These are phyloP conservation scores for Fraxinus americana DNA, from an alignment of 257 asterid genomes.

Conservation along the genomic window DNA sequence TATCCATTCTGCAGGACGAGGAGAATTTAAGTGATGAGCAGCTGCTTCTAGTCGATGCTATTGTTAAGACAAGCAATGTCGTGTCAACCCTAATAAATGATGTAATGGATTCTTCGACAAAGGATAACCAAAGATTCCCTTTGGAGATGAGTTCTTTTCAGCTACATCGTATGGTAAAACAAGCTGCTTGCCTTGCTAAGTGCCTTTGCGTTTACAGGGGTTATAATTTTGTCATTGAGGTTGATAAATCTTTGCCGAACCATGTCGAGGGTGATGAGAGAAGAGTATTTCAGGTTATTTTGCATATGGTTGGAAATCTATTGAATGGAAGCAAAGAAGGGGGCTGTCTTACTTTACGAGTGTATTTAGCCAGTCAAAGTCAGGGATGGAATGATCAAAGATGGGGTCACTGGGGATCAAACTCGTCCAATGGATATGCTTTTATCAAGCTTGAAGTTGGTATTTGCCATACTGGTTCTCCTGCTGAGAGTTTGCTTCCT, in stretches of 20 bases:
- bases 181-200: slow-evolving; percentile 81
- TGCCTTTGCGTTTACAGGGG: slow-evolving; percentile 73
- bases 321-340: slow-evolving; percentile 58
- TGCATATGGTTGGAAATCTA: slow-evolving; percentile 85
- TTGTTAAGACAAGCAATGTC: slow-evolving; percentile 72
- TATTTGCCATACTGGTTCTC: slow-evolving; percentile 37
- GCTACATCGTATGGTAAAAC: slow-evolving; percentile 70
- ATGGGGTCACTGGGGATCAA: slow-evolving; percentile 73
- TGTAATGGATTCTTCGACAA: slow-evolving; percentile 67
- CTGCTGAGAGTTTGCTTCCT: slow-evolving; percentile 31
- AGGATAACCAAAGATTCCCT: slow-evolving; percentile 60
- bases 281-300: slow-evolving; percentile 75
- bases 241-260: slow-evolving; percentile 72
- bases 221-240: slow-evolving; percentile 57
- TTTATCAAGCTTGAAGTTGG: slow-evolving; percentile 62
- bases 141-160: slow-evolving; percentile 65
- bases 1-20: slow-evolving; percentile 73
- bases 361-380: slow-evolving; percentile 51
- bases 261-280: slow-evolving; percentile 92
- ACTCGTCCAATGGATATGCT: slow-evolving; percentile 55
- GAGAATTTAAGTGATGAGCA: slow-evolving; percentile 56
- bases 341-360: slow-evolving; percentile 59
- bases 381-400: slow-evolving; percentile 57
- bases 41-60: slow-evolving; percentile 61
- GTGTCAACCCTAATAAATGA: slow-evolving; percentile 73